Conservation (phyloP, 2,329 filamentous ascomycete genomes). For the Talaromyces atroroseus region DNA sequence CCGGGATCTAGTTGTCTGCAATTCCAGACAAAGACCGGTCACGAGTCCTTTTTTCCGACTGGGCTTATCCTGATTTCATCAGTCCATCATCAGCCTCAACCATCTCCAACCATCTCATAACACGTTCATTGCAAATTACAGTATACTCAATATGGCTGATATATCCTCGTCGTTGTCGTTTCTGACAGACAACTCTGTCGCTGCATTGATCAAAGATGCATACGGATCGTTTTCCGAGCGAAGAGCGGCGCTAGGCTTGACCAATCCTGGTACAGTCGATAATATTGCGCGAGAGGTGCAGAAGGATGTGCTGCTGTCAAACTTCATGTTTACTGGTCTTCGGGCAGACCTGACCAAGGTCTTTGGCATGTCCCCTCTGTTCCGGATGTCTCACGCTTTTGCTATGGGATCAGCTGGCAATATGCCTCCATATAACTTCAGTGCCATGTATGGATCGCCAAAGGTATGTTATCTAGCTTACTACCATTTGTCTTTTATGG, state of each 20-base stretch:
- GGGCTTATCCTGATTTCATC: not conserved
- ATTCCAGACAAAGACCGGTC: not conserved
- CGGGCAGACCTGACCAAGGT: slow-evolving; percentile 95
- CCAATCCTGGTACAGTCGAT: slow-evolving; percentile 90
- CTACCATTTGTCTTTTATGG: not conserved
- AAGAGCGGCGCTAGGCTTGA: slow-evolving; percentile 79
- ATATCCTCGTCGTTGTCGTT: slow-evolving; percentile 53
- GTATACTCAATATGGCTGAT: slow-evolving; percentile 33
- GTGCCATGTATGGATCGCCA: slow-evolving; percentile 85
- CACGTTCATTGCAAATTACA: not conserved
- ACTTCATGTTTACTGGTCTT: slow-evolving; percentile 94
- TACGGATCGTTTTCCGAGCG: slow-evolving; percentile 77
- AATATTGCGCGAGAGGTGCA: slow-evolving; percentile 85
- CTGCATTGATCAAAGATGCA: slow-evolving; percentile 65
- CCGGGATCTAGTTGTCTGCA: not conserved
- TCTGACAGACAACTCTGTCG: slow-evolving; percentile 68
- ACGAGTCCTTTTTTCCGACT: slow-evolving; percentile 1
- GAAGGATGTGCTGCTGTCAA: slow-evolving; percentile 92
- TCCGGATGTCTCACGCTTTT: slow-evolving; percentile 96
- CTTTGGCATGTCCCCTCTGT: slow-evolving; percentile 87
- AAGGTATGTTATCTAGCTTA: slow-evolving; percentile 56
- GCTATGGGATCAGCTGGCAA: slow-evolving; percentile 78
- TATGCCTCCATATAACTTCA: slow-evolving; percentile 90
- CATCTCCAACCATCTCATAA: not conserved
- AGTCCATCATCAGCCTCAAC: not conserved